Conservation (phyloP, 345 rosid species). For the Durio zibethinus region DNA sequence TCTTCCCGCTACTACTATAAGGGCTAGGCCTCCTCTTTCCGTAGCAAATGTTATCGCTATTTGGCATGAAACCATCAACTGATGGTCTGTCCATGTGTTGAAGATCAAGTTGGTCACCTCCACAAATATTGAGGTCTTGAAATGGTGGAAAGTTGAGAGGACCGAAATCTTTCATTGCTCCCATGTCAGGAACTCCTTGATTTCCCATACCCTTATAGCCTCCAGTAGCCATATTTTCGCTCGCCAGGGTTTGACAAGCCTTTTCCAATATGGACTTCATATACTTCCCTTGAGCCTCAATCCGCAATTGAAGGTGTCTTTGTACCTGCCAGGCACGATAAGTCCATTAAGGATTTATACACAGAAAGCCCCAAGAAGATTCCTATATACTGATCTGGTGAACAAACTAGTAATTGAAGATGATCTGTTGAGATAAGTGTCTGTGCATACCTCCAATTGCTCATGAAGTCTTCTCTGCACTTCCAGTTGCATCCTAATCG, state of each 20-base stretch:
- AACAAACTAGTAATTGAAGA: neutral
- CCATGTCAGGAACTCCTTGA: conserved; percentile 43
- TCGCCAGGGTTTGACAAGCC: conserved; percentile 90
- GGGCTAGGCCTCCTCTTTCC: conserved; percentile 73
- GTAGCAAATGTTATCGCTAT: conserved; percentile 40
- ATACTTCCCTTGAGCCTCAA: conserved; percentile 98
- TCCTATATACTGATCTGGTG: too few species aligned
- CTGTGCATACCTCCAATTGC: conserved; percentile 76
- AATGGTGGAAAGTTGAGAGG: conserved; percentile 72
- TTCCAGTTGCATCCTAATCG: conserved; percentile 98
- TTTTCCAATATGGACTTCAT: conserved; percentile 95
- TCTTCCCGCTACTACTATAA: conserved; percentile 56
- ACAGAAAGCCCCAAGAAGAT: neutral
- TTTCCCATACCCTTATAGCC: conserved; percentile 49
- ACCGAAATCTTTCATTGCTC: conserved; percentile 39
- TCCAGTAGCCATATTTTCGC: conserved; percentile 57
- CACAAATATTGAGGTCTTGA: conserved; percentile 93
- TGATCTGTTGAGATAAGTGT: neutral
- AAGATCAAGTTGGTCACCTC: conserved; percentile 50
- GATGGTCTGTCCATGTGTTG: conserved; percentile 51
- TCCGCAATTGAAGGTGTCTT: conserved; percentile 91
- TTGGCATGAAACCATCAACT: conserved; percentile 35
- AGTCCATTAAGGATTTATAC: neutral
- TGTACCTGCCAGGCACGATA: conserved; percentile 58
- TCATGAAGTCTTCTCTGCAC: conserved; percentile 98